phyloP scores from a whole-genome alignment of 805 yeast species.

The Metschnikowia cerradonensis region DNA sequence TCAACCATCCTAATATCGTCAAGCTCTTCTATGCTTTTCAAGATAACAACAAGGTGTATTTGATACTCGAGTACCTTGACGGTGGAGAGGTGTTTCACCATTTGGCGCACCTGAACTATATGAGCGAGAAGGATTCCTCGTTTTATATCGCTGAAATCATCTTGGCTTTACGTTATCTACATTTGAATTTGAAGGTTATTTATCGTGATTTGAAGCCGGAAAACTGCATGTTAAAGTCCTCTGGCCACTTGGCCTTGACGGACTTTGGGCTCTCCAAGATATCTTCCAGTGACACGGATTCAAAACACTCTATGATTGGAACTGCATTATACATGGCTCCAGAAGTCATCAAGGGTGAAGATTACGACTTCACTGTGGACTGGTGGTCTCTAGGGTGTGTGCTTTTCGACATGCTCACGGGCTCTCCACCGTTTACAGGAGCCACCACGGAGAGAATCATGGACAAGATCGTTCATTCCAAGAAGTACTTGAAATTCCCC shows the following conservation, averaged over 20 bases:
- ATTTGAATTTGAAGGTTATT: conserved; percentile 32
- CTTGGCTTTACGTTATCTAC: conserved; percentile 18
- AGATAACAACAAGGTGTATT: conserved; percentile 69
- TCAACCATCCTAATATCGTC: conserved; percentile 74
- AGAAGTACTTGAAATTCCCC: conserved; percentile 59
- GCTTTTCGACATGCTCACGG: conserved; percentile 73
- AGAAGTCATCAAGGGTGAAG: conserved; percentile 73
- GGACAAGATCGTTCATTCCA: conserved; percentile 65
- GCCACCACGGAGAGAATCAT: conserved; percentile 69
- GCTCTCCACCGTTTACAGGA: conserved; percentile 87
- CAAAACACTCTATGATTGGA: conserved; percentile 57
- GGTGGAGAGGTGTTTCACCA: conserved; percentile 84
- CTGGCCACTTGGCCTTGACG: conserved; percentile 40
- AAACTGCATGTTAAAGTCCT: conserved; percentile 41
- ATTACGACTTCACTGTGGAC: conserved; percentile 76
- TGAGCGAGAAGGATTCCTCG: conserved; percentile 18
- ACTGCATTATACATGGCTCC: conserved; percentile 91
- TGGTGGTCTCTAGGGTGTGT: conserved; percentile 94
- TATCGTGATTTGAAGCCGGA: conserved; percentile 45
- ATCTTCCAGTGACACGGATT: conserved; percentile 31
- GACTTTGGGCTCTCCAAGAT: conserved; percentile 44
- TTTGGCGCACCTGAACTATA: conserved; percentile 36
- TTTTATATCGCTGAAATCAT: conserved; percentile 19
- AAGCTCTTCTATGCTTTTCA: conserved; percentile 80
- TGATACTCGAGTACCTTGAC: conserved; percentile 75